Conservation (phyloP, 371 early-diverging fungal genomes). For the Rhizopus sp. region DNA sequence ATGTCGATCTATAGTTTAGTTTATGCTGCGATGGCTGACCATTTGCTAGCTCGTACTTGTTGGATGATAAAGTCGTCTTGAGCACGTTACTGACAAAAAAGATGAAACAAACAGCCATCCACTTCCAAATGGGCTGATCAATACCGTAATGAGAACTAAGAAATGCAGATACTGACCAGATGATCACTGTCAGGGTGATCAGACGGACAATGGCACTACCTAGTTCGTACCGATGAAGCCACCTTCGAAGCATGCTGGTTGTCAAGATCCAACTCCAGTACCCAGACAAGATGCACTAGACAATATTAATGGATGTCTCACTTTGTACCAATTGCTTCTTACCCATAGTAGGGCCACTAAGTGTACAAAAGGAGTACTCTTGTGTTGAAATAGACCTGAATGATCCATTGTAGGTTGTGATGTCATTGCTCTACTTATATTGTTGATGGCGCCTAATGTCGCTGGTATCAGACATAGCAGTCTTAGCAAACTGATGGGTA, state of each 20-base stretch:
- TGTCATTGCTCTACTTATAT: conserved; percentile 38
- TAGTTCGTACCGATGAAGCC: conserved; percentile 63
- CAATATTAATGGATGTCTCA: not conserved
- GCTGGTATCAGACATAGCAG: conserved; percentile 52
- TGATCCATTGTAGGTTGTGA: conserved; percentile 38
- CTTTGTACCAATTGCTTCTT: conserved; percentile 8
- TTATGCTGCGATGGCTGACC: conserved; percentile 14
- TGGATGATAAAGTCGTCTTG: conserved; percentile 36
- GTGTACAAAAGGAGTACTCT: conserved; percentile 59
- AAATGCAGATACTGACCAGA: conserved; percentile 61
- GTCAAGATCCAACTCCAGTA: conserved; percentile 57
- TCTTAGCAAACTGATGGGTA: conserved; percentile 44
- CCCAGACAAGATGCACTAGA: conserved; percentile 39
- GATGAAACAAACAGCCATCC: conserved; percentile 62
- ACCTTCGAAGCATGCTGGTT: conserved; percentile 60
- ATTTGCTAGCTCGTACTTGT: conserved; percentile 23
- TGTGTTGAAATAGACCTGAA: conserved; percentile 50
- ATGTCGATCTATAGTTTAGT: conserved; percentile 40
- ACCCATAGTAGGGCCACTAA: conserved; percentile 65
- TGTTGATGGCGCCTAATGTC: conserved; percentile 46
- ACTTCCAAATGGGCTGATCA: conserved; percentile 63
- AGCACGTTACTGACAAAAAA: conserved; percentile 41
- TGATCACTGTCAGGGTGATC: conserved; percentile 60
- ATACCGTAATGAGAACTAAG: conserved; percentile 55
- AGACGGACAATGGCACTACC: conserved; percentile 62